phyloP scores from a whole-genome alignment of 352 stramenopile species.

The Globisporangium viniferum region DNA sequence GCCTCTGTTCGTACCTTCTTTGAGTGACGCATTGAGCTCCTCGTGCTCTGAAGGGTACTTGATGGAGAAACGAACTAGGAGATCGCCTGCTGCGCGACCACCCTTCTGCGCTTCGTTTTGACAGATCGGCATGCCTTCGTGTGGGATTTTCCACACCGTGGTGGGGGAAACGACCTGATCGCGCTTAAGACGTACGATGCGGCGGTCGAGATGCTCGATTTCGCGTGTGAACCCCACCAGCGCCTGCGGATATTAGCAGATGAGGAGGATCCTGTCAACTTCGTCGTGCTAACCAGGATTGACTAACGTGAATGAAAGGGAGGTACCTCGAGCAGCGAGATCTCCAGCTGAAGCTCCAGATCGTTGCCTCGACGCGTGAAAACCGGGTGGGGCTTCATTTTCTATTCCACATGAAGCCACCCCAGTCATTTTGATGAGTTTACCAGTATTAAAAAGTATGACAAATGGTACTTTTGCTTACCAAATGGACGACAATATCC shows the following conservation, averaged over 20 bases:
- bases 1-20: slow-evolving; percentile 5
- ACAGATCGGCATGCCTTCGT: slow-evolving; percentile 91
- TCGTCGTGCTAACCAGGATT: background rate
- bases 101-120: slow-evolving; percentile 29
- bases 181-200: slow-evolving; percentile 72
- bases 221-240: slow-evolving; percentile 88
- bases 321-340: slow-evolving; percentile 84
- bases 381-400: slow-evolving; percentile 35
- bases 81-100: slow-evolving; percentile 52
- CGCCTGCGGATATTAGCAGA: slow-evolving; percentile 25
- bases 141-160: slow-evolving; percentile 76
- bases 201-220: slow-evolving; percentile 89
- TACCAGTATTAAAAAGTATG: background rate
- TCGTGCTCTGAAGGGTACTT: slow-evolving; percentile 70
- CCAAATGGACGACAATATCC: slow-evolving; percentile 32
- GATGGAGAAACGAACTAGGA: slow-evolving; percentile 93
- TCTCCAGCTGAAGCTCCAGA: slow-evolving; percentile 88
- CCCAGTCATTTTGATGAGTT: background rate
- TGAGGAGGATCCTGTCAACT: background rate
- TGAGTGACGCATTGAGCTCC: slow-evolving; percentile 24
- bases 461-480: background rate
- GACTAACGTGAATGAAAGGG: background rate
- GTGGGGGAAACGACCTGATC: slow-evolving; percentile 77
- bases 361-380: slow-evolving; percentile 91
- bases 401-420: slow-evolving; percentile 1